phyloP scores from a whole-genome alignment of 306 rosid species.

The Calophaca sinica region DNA sequence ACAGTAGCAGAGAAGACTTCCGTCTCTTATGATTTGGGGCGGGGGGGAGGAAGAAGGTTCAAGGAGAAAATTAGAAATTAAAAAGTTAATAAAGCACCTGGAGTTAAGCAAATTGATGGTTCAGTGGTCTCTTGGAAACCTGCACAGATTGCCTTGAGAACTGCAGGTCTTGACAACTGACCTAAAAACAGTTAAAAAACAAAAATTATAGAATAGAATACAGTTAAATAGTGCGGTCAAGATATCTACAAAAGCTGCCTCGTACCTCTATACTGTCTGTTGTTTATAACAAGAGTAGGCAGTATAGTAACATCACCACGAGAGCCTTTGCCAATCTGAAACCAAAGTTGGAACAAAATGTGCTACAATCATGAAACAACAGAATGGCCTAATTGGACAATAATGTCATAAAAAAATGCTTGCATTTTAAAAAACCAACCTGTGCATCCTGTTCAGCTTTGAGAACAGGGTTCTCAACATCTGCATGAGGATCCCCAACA shows the following conservation, averaged over 20 bases:
- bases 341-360: conserved; percentile 42
- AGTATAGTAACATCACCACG: conserved; percentile 98
- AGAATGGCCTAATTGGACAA: conserved; percentile 28
- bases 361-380: conserved; percentile 24
- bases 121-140: conserved; percentile 94
- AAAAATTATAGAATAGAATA: conserved; percentile 19
- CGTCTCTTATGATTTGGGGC: too few species aligned
- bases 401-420: neutral
- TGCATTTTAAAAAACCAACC: conserved; percentile 54
- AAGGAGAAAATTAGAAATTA: conserved; percentile 5
- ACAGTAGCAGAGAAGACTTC: too few species aligned
- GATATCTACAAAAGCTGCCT: conserved; percentile 25
- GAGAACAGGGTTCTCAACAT: conserved; percentile 74
- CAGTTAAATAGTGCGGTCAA: neutral
- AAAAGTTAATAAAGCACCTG: conserved; percentile 58
- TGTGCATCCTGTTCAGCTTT: conserved; percentile 92
- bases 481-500: conserved; percentile 77
- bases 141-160: conserved; percentile 91
- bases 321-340: conserved; percentile 87
- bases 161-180: conserved; percentile 81
- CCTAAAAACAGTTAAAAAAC: conserved; percentile 57
- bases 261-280: conserved; percentile 89
- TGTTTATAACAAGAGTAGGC: conserved; percentile 93
- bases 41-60: neutral
- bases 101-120: conserved; percentile 85